phyloP scores from a whole-genome alignment of 2,329 filamentous ascomycete species.

The Fonsecaea pugnacius region DNA sequence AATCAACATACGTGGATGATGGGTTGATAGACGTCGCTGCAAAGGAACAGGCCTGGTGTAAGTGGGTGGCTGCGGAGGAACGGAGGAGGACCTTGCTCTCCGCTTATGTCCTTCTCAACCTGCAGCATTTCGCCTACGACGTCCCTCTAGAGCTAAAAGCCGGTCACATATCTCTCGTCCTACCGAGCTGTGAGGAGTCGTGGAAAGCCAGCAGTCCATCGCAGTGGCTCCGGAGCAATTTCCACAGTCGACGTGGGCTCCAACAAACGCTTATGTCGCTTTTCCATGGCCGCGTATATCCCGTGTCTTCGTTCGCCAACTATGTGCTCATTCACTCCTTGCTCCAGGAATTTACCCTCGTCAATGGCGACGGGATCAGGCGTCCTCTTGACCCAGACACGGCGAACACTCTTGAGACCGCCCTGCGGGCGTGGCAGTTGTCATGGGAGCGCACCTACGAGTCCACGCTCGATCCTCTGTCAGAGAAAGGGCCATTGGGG shows the following conservation, averaged over 20 bases:
- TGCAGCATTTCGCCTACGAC: slow-evolving; percentile 34
- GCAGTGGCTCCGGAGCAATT: slow-evolving; percentile 13
- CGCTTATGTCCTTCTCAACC: slow-evolving; percentile 33
- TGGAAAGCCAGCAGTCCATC: slow-evolving; percentile 24
- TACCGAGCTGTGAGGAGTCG: slow-evolving; percentile 24
- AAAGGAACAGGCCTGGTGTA: slow-evolving; percentile 47
- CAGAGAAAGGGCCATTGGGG: slow-evolving; percentile 34
- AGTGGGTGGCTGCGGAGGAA: slow-evolving; percentile 30
- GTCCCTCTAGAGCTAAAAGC: slow-evolving; percentile 29
- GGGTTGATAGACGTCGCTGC: slow-evolving; percentile 37
- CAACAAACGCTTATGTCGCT: slow-evolving; percentile 9
- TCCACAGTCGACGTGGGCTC: slow-evolving; percentile 1
- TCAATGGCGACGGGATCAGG: neutral
- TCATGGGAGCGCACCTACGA: slow-evolving; percentile 36
- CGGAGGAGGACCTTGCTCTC: slow-evolving; percentile 30
- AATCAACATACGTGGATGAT: slow-evolving; percentile 29
- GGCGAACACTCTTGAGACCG: slow-evolving; percentile 16
- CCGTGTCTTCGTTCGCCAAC: slow-evolving; percentile 19
- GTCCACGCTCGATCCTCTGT: slow-evolving; percentile 35
- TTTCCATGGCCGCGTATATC: neutral
- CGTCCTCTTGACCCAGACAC: neutral
- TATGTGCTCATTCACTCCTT: slow-evolving; percentile 25
- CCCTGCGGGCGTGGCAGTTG: slow-evolving; percentile 34
- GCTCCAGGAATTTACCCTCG: slow-evolving; percentile 18
- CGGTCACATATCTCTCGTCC: slow-evolving; percentile 25